These are phyloP conservation scores for Cyberlindnera petersonii DNA, from an alignment of 805 yeast species.

Conservation along the genomic window DNA sequence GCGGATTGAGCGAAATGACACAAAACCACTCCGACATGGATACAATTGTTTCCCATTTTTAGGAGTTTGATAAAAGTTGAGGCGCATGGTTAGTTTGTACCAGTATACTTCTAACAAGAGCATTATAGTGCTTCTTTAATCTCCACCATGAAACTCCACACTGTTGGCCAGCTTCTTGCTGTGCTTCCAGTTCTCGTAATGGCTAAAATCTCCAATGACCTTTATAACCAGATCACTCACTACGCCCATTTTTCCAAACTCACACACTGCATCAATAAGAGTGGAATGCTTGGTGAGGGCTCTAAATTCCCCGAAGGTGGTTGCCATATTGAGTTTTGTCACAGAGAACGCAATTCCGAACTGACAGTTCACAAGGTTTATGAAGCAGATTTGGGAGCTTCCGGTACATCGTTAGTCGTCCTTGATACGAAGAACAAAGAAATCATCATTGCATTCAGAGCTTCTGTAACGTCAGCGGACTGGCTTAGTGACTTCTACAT, in stretches of 20 bases:
- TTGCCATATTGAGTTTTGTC: constrained; percentile 21
- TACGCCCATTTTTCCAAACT: constrained; percentile 21
- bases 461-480: constrained; percentile 60
- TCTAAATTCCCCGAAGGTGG: constrained; percentile 17
- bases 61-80: no score
- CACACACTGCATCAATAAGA: constrained; percentile 22
- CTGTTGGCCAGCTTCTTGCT: not conserved
- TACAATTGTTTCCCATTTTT: no score
- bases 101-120: no score
- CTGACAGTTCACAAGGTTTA: constrained; percentile 17
- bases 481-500: constrained; percentile 62
- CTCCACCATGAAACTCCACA: not conserved
- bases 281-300: constrained; percentile 13
- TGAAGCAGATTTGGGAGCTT: constrained; percentile 16
- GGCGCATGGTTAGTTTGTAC: no score
- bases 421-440: constrained; percentile 43
- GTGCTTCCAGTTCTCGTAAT: not conserved
- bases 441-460: constrained; percentile 58
- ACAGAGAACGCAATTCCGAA: constrained; percentile 4
- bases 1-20: no score
- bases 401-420: constrained; percentile 56
- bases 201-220: constrained; percentile 3
- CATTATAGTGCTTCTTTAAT: no score
- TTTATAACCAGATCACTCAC: constrained; percentile 19
- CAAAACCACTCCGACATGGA: no score